Conservation (phyloP, 2,329 filamentous ascomycete species). For the Magnaporthiopsis poae region DNA sequence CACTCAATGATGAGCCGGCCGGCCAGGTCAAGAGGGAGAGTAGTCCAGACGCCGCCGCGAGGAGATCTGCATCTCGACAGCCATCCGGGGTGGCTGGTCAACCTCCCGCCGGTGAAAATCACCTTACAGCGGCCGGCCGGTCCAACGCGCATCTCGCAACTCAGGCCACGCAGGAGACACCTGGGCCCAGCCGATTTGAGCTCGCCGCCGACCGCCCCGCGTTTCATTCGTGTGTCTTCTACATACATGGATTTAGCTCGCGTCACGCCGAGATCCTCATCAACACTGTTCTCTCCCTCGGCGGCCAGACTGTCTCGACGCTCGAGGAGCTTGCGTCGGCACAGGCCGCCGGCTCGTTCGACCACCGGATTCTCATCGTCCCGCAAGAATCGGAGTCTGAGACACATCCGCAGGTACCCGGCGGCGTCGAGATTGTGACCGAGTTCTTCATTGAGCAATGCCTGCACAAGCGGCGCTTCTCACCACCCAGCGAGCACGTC, state of each 20-base stretch:
- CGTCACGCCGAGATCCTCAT: slow-evolving; percentile 39
- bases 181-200: not conserved
- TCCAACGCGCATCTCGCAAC: not conserved
- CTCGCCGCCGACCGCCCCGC: slow-evolving; percentile 8
- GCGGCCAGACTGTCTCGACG: slow-evolving; percentile 33
- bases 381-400: slow-evolving; percentile 40
- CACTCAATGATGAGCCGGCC: not conserved
- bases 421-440: slow-evolving; percentile 52
- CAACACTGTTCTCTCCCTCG: slow-evolving; percentile 38
- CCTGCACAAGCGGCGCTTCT: slow-evolving; percentile 62
- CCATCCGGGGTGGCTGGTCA: not conserved
- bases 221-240: slow-evolving; percentile 47
- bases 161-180: not conserved
- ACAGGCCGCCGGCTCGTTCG: slow-evolving; percentile 20
- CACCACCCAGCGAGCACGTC: slow-evolving; percentile 59
- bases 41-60: not conserved
- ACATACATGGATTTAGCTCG: slow-evolving; percentile 48
- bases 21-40: not conserved
- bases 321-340: slow-evolving; percentile 30
- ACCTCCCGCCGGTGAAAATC: not conserved
- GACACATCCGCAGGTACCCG: slow-evolving; percentile 30
- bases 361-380: slow-evolving; percentile 42
- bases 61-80: not conserved
- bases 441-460: slow-evolving; percentile 93
- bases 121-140: not conserved